These are phyloP conservation scores for Botrytis byssoidea DNA, from an alignment of 2,329 filamentous ascomycete genomes.

Conservation along the genomic window DNA sequence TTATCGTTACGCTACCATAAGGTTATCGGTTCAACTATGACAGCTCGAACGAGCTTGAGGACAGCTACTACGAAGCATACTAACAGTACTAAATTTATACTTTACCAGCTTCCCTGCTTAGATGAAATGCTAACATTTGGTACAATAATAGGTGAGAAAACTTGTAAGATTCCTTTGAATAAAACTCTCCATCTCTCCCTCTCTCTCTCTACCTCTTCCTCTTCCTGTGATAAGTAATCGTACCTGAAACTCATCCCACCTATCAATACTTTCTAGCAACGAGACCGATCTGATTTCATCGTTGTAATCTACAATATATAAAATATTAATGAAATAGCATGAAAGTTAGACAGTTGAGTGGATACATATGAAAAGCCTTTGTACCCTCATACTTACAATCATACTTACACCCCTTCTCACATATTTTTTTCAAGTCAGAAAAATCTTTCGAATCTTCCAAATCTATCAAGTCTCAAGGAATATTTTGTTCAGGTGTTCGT, in stretches of 20 bases:
- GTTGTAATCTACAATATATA: background rate
- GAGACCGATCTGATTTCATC: background rate
- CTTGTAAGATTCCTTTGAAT: background rate
- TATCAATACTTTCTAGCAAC: background rate
- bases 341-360: background rate
- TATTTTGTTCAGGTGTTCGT: slow-evolving; percentile 9
- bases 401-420: background rate
- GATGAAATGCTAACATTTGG: background rate
- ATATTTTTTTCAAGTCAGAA: background rate
- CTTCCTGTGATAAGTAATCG: background rate
- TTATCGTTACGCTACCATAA: slow-evolving; percentile 9
- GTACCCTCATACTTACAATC: background rate
- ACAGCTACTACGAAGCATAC: background rate
- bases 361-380: background rate
- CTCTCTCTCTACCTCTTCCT: background rate
- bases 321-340: background rate
- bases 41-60: background rate
- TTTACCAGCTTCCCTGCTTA: background rate
- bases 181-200: background rate
- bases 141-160: background rate
- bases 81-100: background rate
- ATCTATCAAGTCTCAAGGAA: background rate
- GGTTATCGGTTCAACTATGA: background rate
- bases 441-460: background rate
- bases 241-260: background rate